Evolutionary conservation across 202 grass and related monocot genomes (phyloP).

Genomic region (Hordeum pubiflorum): DNA sequence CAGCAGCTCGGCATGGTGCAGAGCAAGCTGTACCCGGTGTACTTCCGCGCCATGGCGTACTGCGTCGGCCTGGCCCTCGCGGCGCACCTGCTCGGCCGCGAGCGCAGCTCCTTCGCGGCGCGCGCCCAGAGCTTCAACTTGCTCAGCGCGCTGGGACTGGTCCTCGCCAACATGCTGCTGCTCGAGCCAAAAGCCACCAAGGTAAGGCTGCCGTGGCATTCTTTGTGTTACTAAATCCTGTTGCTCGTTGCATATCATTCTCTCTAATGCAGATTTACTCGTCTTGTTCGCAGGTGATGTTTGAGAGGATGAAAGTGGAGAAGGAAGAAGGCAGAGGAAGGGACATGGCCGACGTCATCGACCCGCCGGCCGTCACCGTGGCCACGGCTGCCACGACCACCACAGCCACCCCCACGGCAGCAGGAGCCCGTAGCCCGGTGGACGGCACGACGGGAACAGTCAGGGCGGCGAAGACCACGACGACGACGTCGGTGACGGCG

Average conservation of each 20-base stretch:
- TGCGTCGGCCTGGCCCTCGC: conserved; percentile 40
- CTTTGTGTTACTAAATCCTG: background rate
- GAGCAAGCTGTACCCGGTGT: conserved; percentile 86
- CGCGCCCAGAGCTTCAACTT: conserved; percentile 64
- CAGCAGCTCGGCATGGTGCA: conserved; percentile 79
- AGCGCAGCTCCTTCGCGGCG: conserved; percentile 16
- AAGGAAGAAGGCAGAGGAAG: conserved; percentile 84
- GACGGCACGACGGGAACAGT: background rate
- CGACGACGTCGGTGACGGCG: background rate
- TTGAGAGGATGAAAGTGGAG: conserved; percentile 70
- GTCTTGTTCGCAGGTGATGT: conserved; percentile 46
- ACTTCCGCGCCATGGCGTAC: conserved; percentile 66
- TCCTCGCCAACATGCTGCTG: conserved; percentile 55
- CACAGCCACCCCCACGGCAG: background rate
- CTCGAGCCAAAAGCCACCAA: conserved; percentile 76
- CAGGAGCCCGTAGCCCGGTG: background rate
- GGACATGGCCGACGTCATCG: conserved; percentile 50
- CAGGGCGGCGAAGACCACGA: background rate
- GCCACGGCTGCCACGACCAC: background rate
- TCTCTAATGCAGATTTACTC: background rate
- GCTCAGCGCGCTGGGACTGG: conserved; percentile 35
- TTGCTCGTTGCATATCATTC: background rate
- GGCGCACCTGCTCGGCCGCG: conserved; percentile 44
- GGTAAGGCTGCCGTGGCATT: conserved; percentile 8
- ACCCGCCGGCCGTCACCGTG: background rate